Evolutionary conservation across 2,329 filamentous ascomycete genomes (phyloP).

Genomic region (Stemphylium vesicarium): DNA sequence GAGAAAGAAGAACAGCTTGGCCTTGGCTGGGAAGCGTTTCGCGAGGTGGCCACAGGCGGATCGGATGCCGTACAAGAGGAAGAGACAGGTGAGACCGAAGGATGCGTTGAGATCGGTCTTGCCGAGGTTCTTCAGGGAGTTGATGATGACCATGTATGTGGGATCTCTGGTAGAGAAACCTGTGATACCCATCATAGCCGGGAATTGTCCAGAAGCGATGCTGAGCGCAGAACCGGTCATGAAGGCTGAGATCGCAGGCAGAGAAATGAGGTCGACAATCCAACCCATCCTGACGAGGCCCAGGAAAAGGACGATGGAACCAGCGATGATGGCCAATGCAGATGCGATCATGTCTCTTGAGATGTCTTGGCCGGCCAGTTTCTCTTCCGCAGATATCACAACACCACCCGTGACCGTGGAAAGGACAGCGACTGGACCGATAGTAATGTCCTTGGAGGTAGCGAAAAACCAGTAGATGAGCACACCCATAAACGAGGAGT

Average conservation of each 20-base stretch:
- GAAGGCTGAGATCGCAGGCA: conserved; percentile 91
- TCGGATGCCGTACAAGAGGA: conserved; percentile 75
- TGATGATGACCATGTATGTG: conserved; percentile 85
- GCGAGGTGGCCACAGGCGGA: conserved; percentile 68
- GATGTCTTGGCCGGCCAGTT: conserved; percentile 47
- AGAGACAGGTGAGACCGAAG: conserved; percentile 81
- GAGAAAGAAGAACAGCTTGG: conserved; percentile 85
- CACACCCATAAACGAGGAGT: conserved; percentile 96
- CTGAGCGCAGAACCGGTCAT: conserved; percentile 97
- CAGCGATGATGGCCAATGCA: conserved; percentile 78
- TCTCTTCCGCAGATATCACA: conserved; percentile 65
- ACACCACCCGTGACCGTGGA: conserved; percentile 88
- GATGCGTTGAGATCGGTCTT: conserved; percentile 74
- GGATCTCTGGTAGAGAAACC: conserved; percentile 75
- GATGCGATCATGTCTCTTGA: conserved; percentile 54
- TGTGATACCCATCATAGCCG: conserved; percentile 79
- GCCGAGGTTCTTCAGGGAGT: conserved; percentile 74
- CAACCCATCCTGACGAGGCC: conserved; percentile 83
- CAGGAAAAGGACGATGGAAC: conserved; percentile 79
- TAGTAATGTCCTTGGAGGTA: conserved; percentile 98
- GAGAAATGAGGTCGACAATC: conserved; percentile 92
- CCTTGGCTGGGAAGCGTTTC: conserved; percentile 69
- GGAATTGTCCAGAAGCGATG: conserved; percentile 84
- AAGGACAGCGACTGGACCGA: conserved; percentile 93
- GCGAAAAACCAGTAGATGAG: conserved; percentile 97